phyloP scores from a whole-genome alignment of 176 grass and related monocot genomes.

The Canna indica region DNA sequence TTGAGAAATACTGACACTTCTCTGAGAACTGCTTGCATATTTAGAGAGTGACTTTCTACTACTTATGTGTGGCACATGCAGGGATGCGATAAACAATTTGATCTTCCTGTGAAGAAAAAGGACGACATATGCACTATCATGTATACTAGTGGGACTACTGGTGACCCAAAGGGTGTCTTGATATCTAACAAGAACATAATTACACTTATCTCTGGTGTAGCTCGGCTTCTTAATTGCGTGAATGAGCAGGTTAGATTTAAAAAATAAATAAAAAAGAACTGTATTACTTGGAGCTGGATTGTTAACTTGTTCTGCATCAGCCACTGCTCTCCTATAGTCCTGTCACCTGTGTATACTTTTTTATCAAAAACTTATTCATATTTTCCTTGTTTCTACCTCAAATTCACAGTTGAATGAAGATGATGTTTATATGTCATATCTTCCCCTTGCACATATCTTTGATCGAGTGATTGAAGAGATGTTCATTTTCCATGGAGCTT shows the following conservation, averaged over 20 bases:
- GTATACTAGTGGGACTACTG: constrained; percentile 97
- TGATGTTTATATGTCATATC: constrained; percentile 93
- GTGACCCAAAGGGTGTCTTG: constrained; percentile 91
- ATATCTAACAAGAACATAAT: constrained; percentile 70
- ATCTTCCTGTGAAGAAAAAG: constrained; percentile 71
- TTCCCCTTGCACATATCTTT: constrained; percentile 86
- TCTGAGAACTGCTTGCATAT: background rate
- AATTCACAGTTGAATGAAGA: constrained; percentile 43
- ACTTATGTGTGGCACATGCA: constrained; percentile 12
- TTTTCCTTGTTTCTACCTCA: constrained; percentile 6
- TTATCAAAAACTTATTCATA: background rate
- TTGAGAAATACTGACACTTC: background rate
- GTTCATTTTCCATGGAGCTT: constrained; percentile 72
- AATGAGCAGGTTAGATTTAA: constrained; percentile 71
- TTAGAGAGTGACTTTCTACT: background rate
- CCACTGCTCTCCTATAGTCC: background rate
- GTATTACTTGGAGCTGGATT: background rate
- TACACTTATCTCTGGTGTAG: constrained; percentile 39
- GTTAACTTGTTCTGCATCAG: background rate
- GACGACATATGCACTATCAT: constrained; percentile 81
- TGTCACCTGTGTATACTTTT: no score
- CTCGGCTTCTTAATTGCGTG: constrained; percentile 29
- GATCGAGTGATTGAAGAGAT: constrained; percentile 79
- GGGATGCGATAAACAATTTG: constrained; percentile 46
- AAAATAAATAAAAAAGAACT: no score